These are phyloP conservation scores for Solanum clarkiae DNA, from an alignment of 257 asterid species.

Conservation along the genomic window DNA sequence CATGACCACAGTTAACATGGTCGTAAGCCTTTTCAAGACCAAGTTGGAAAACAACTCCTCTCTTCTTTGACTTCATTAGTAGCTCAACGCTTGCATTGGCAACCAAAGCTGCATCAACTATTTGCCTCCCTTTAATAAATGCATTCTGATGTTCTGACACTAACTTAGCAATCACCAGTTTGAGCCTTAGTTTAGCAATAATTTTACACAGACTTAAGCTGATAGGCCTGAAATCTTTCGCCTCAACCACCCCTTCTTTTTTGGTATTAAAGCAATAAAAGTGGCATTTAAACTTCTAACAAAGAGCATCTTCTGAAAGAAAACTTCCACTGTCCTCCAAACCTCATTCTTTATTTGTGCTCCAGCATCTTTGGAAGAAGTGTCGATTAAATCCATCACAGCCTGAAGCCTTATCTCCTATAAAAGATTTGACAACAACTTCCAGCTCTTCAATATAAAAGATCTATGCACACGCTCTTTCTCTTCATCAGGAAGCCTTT, in stretches of 20 bases:
- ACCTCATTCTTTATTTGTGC: neutral
- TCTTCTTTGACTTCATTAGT: neutral
- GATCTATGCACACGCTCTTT: neutral
- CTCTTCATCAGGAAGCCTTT: neutral
- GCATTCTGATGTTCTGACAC: neutral
- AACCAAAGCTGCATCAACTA: neutral
- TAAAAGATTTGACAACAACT: neutral
- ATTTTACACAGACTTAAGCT: neutral
- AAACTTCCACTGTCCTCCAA: neutral
- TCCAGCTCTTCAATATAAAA: neutral
- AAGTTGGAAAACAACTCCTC: neutral
- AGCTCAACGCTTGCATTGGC: neutral
- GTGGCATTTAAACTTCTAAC: neutral
- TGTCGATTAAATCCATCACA: neutral
- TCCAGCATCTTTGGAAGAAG: neutral
- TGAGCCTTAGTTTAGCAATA: neutral
- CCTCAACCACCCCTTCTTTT: neutral
- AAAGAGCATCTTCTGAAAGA: neutral
- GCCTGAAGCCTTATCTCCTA: neutral
- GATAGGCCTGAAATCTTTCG: neutral
- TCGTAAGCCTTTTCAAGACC: neutral
- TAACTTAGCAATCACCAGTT: neutral
- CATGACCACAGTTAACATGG: neutral
- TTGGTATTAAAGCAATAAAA: neutral
- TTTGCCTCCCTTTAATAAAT: neutral